Evolutionary conservation across 2,329 filamentous ascomycete genomes (phyloP).

Genomic region (Aspergillus sp.): DNA sequence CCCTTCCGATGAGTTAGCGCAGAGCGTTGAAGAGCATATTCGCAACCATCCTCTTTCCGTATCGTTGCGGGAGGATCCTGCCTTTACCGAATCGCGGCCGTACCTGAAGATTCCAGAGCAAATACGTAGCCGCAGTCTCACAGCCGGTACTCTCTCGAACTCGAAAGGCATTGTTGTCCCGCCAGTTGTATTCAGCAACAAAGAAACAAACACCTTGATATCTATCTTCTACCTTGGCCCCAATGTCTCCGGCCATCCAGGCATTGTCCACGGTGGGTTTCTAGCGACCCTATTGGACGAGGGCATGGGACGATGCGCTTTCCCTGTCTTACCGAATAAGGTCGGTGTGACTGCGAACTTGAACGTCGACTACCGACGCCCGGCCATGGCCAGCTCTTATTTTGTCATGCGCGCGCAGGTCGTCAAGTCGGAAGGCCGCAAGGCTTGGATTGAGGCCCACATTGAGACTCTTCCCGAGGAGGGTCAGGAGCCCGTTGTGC

Average conservation of each 20-base stretch:
- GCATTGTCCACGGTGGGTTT: conserved; percentile 85
- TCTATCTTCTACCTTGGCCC: conserved; percentile 74
- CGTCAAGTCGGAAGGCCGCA: conserved; percentile 82
- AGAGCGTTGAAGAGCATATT: conserved; percentile 70
- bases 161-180: conserved; percentile 76
- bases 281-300: conserved; percentile 93
- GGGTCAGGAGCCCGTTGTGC: conserved; percentile 62
- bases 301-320: conserved; percentile 82
- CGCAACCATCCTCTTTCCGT: conserved; percentile 71
- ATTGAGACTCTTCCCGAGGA: conserved; percentile 74
- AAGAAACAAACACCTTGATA: conserved; percentile 67
- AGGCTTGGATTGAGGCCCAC: conserved; percentile 88
- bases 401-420: conserved; percentile 78
- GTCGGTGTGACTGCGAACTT: conserved; percentile 80
- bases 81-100: conserved; percentile 74
- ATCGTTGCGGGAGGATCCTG: conserved; percentile 65
- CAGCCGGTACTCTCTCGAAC: conserved; percentile 75
- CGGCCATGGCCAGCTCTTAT: conserved; percentile 72
- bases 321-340: conserved; percentile 81
- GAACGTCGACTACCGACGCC: conserved; percentile 77
- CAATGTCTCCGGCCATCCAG: conserved; percentile 83
- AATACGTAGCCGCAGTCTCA: conserved; percentile 73
- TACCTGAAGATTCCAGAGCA: conserved; percentile 79
- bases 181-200: conserved; percentile 73
- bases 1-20: conserved; percentile 53